phyloP scores from a whole-genome alignment of 495 filamentous ascomycete species.

The Astrothelium subdiscretum region DNA sequence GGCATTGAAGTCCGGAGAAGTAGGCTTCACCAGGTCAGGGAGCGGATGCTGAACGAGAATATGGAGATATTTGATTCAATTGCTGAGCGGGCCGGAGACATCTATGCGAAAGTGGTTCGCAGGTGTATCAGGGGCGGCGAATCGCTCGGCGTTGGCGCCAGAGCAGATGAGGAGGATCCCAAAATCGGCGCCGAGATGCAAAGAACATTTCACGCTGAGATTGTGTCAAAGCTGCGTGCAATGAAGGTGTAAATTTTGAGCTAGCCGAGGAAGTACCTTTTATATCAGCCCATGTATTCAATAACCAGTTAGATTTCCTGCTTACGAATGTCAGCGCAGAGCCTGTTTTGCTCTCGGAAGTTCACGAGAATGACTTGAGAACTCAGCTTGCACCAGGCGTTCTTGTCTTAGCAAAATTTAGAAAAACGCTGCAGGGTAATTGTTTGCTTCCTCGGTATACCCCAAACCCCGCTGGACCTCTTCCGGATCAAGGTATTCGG shows the following conservation, averaged over 20 bases:
- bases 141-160: not conserved
- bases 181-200: not conserved
- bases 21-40: conserved; percentile 1
- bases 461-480: too few species aligned
- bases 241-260: not conserved
- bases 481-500: too few species aligned
- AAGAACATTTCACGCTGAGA: not conserved
- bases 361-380: too few species aligned
- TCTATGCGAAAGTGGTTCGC: not conserved
- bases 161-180: not conserved
- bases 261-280: not conserved
- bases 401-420: too few species aligned
- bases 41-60: conserved; percentile 4
- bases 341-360: too few species aligned
- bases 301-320: too few species aligned
- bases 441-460: too few species aligned
- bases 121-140: conserved; percentile 1
- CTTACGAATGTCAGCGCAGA: too few species aligned
- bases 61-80: not conserved
- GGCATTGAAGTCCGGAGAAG: conserved; percentile 18
- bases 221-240: not conserved
- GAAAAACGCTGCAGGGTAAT: too few species aligned
- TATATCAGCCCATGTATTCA: not conserved
- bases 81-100: not conserved
- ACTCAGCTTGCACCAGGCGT: too few species aligned